Evolutionary conservation across 2,329 filamentous ascomycete genomes (phyloP), one percentile per base, ranked within the genome.

Genomic region (Rhinocladiella mackenziei): DNA sequence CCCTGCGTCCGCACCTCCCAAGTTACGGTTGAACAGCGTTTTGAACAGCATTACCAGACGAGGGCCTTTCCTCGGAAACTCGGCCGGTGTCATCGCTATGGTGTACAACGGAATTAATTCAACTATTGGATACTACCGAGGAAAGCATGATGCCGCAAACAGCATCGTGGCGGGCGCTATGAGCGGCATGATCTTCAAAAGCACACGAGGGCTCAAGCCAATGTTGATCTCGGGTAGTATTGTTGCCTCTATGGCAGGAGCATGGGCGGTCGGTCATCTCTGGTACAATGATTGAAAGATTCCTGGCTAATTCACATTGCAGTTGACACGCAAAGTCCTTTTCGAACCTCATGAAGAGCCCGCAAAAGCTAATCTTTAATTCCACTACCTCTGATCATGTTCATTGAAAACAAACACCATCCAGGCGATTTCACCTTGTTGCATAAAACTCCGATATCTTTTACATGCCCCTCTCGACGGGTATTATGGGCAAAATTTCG

Each of bases 141-240:
- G 88, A 53, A 87, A 88, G 70, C 89, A 95, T 58, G 94, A 98
- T 65, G 78, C 88, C 2, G 79, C 83, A 46, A 98, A 98, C 72
- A 92, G 88, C 53, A 78, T 98, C 41, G 68, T 78, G 14, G 91
- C 92, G 4, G 92, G 94, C 54, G 84, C 76, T 1, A 65, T 98
- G 57, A 94, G 89, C 62, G 92, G 92, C 46, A 89, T 91, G 77
- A 65, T 98, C 10, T 98, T 98, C 72, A 97, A 96, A 77, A 94
- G 89, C 66, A 97, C 94, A 36, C 79, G 86, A 60, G 92, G 92
- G 4, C 53, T 92, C 50, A 79, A 86, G 67, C 89, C 89, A 23
- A 97, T 97, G 89, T 75, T 92, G 73, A 92, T 97, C 60, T 95
- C 89, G 25, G 86, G 89, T 53, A 87, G 83, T 58, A 83, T 98